Evolutionary conservation across 345 rosid genomes (phyloP).

Genomic region (Raphanus sativus): DNA sequence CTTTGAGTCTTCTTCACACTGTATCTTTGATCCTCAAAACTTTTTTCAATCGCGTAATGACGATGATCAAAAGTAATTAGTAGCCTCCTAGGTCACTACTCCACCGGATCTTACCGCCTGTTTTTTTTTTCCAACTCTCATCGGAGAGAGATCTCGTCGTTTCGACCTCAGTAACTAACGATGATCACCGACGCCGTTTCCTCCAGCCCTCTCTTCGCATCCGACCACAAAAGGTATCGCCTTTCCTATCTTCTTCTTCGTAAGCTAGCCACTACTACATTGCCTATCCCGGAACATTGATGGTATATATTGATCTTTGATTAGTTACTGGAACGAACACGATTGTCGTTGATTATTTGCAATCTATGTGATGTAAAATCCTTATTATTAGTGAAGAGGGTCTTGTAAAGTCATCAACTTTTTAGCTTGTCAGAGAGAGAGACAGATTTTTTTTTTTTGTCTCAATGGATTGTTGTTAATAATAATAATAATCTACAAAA

Average conservation of each 20-base stretch:
- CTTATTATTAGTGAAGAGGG: neutral
- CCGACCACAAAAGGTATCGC: conserved; percentile 71
- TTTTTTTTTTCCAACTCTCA: too few species aligned
- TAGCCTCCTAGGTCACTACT: too few species aligned
- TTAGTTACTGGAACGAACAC: neutral
- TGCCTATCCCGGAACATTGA: neutral
- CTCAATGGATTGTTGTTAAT: neutral
- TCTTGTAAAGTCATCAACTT: neutral
- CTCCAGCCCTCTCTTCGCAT: conserved; percentile 40
- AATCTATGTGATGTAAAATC: neutral
- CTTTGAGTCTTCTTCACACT: too few species aligned
- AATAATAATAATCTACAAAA: too few species aligned
- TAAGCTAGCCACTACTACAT: neutral
- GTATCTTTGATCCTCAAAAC: too few species aligned
- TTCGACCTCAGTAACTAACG: conserved; percentile 19
- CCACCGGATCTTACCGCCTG: too few species aligned
- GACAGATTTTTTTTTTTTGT: neutral
- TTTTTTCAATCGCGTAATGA: too few species aligned
- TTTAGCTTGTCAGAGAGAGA: neutral
- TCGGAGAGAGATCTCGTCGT: conserved; percentile 32
- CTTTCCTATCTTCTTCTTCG: neutral
- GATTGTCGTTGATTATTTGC: neutral
- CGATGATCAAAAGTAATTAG: too few species aligned
- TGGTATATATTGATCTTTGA: neutral
- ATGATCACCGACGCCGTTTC: conserved; percentile 44